Conservation (phyloP, 495 filamentous ascomycete genomes). For the Penicillium cinerascens region DNA sequence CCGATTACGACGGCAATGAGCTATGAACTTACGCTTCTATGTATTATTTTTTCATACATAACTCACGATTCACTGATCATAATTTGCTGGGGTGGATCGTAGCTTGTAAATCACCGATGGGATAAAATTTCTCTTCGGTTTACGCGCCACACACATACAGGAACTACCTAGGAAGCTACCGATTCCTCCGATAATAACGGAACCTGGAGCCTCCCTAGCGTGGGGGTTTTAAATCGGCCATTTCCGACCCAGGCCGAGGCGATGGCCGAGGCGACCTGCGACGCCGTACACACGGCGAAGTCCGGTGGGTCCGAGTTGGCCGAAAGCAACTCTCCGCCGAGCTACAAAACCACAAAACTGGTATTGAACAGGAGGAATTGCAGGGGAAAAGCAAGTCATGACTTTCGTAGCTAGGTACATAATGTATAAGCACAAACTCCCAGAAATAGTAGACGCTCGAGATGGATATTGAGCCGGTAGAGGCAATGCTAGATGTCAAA, state of each 20-base stretch:
- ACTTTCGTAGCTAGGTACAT: conserved; percentile 16
- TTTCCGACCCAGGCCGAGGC: background rate
- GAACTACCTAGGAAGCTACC: no score
- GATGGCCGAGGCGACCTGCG: no score
- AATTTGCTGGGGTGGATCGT: no score
- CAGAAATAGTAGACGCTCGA: conserved; percentile 16
- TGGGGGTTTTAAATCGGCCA: background rate
- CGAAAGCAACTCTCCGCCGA: background rate
- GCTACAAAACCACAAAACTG: background rate
- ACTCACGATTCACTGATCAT: no score
- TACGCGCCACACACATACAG: no score
- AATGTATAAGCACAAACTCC: conserved; percentile 14
- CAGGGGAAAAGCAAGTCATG: conserved; percentile 5
- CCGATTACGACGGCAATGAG: background rate
- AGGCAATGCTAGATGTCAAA: conserved; percentile 4
- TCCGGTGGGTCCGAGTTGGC: conserved; percentile 11
- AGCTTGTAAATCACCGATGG: no score
- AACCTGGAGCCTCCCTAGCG: no score
- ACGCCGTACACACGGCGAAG: background rate
- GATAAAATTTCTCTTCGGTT: no score
- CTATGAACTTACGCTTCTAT: background rate
- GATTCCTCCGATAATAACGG: no score
- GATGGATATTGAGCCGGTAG: conserved; percentile 19
- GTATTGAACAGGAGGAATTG: background rate
- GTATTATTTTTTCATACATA: no score